Percentiles rank a stretch among this genome's conserved stretches.
Evolutionary conservation across 768 basidiomycete genomes (phyloP).

Genomic region (Rhizopogon vesiculosus): DNA sequence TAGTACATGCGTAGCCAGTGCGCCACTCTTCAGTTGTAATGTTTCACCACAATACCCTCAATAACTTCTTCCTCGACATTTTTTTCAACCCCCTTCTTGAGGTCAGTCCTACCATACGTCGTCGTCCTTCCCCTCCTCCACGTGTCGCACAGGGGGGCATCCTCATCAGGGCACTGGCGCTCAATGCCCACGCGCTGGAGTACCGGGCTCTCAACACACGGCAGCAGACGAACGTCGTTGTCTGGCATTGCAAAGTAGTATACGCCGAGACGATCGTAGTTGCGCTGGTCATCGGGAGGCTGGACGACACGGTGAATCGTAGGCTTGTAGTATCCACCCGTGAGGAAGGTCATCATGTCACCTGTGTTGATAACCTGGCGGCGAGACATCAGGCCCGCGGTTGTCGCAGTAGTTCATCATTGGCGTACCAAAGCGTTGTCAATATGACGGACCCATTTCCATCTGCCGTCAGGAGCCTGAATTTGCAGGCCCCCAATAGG

Average conservation of each 20-base stretch:
- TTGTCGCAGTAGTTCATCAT: background rate
- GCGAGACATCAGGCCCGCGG: background rate
- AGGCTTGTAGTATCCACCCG: constrained; percentile 31
- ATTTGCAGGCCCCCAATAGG: constrained; percentile 34
- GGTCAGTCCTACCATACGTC: constrained; percentile 25
- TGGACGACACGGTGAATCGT: constrained; percentile 35
- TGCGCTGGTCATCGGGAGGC: constrained; percentile 30
- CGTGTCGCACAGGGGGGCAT: constrained; percentile 23
- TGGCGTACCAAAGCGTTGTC: constrained; percentile 29
- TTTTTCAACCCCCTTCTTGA: constrained; percentile 22
- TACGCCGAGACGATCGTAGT: constrained; percentile 28
- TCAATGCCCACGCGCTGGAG: constrained; percentile 26
- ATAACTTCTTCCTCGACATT: constrained; percentile 29
- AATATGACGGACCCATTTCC: constrained; percentile 32
- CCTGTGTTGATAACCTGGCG: constrained; percentile 33
- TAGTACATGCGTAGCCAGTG: background rate
- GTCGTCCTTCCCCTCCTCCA: constrained; percentile 27
- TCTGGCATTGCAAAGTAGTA: constrained; percentile 31
- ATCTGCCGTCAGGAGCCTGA: constrained; percentile 27
- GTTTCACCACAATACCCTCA: constrained; percentile 26
- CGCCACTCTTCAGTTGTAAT: constrained; percentile 21
- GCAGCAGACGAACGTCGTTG: constrained; percentile 24
- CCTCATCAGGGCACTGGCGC: constrained; percentile 19
- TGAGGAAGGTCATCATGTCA: constrained; percentile 29
- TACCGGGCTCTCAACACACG: constrained; percentile 26